A percentile compares a stretch with the other conserved stretches of the same genome.
Conservation (phyloP, 164 flowering plant genomes). For the Annona cherimola region DNA sequence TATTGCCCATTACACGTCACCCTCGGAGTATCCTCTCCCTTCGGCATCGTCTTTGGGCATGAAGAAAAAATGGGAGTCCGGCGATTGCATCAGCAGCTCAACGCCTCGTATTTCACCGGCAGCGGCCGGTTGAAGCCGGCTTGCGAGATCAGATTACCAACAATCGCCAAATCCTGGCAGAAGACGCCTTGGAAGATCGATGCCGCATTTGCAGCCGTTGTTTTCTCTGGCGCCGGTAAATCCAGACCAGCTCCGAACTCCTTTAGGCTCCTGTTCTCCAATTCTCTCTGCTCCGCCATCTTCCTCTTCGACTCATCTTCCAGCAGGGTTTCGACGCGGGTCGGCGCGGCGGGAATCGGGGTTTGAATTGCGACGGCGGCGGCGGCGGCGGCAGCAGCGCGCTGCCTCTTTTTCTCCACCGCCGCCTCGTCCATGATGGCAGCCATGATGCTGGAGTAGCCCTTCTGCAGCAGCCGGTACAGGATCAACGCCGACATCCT, state of each 20-base stretch:
- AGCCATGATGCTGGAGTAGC: conserved; percentile 51
- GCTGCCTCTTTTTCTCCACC: conserved; percentile 58
- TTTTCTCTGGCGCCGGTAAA: conserved; percentile 5
- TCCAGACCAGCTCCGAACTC: no score
- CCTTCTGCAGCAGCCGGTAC: conserved; percentile 79
- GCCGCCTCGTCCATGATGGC: conserved; percentile 70
- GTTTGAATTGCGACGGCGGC: neutral
- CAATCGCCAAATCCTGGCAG: conserved; percentile 77
- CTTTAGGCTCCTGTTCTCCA: no score
- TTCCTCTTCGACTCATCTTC: neutral
- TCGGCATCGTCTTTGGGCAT: no score
- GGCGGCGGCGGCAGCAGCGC: conserved; percentile 37
- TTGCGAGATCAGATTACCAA: conserved; percentile 69
- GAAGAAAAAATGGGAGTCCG: no score
- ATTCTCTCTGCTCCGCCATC: neutral
- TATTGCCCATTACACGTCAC: no score
- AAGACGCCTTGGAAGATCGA: conserved; percentile 74
- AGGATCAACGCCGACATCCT: conserved; percentile 81
- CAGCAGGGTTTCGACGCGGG: neutral
- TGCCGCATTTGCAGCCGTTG: conserved; percentile 14
- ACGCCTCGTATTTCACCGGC: conserved; percentile 76
- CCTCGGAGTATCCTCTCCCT: no score
- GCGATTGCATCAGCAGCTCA: conserved; percentile 88
- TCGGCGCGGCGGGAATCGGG: conserved; percentile 21
- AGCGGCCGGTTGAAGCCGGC: conserved; percentile 62